A percentile compares a stretch with the other conserved stretches of the same genome.
Evolutionary conservation across 495 filamentous ascomycete genomes (phyloP).

Genomic region (Glonium stellatum): DNA sequence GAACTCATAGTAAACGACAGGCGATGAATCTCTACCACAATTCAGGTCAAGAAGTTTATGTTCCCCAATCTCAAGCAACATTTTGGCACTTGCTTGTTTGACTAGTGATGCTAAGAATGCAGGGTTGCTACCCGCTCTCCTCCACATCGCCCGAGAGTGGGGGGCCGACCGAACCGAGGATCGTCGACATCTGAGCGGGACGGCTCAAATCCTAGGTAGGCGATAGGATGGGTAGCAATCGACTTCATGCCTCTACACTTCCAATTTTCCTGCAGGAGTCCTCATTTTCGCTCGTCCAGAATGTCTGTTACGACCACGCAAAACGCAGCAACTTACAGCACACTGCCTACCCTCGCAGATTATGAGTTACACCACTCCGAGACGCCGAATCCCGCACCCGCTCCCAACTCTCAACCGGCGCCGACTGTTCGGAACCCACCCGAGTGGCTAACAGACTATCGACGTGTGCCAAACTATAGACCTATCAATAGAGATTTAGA

Average conservation of each 20-base stretch:
- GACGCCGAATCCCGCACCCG: slow-evolving; percentile 18
- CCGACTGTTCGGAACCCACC: slow-evolving; percentile 28
- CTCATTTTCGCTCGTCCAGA: slow-evolving; percentile 2
- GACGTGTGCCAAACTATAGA: slow-evolving; percentile 45
- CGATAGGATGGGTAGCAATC: too few relatives aligned
- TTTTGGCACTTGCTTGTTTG: not conserved
- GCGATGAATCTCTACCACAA: not conserved
- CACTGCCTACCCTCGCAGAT: slow-evolving; percentile 39
- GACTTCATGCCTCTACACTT: not conserved
- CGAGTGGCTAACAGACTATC: slow-evolving; percentile 43
- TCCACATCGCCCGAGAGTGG: not conserved
- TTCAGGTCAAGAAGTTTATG: not conserved
- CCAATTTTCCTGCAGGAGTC: not conserved
- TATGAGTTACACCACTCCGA: slow-evolving; percentile 44
- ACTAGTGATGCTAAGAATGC: not conserved
- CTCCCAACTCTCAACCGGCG: slow-evolving; percentile 16
- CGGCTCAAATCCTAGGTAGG: not conserved
- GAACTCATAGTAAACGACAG: slow-evolving; percentile 9
- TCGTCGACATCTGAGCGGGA: not conserved
- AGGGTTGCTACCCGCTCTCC: not conserved
- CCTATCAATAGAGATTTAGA: slow-evolving; percentile 45
- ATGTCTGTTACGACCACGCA: slow-evolving; percentile 40
- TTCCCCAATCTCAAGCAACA: not conserved
- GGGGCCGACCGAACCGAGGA: not conserved
- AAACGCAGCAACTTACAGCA: slow-evolving; percentile 31